phyloP scores from a whole-genome alignment of 2,329 filamentous ascomycete species.

The Epichloe bromicola region DNA sequence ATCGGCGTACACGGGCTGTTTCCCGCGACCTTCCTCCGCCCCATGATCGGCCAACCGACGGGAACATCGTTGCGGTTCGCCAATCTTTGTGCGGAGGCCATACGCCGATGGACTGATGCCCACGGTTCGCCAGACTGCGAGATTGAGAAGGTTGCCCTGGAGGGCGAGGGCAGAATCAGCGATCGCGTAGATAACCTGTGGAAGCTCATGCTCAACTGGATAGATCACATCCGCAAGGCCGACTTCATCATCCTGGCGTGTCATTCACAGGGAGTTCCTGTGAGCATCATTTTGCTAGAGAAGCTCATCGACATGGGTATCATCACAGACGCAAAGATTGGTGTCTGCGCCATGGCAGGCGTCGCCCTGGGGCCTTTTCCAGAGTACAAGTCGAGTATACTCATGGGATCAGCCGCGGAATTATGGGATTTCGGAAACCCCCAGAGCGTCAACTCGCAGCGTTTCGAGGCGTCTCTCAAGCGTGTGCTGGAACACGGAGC shows the following conservation, averaged over 20 bases:
- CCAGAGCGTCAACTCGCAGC: conserved; percentile 66
- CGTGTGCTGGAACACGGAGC: conserved; percentile 66
- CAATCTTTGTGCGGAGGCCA: conserved; percentile 70
- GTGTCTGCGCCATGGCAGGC: conserved; percentile 80
- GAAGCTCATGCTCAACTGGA: conserved; percentile 90
- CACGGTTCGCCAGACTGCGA: conserved; percentile 63
- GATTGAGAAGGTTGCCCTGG: conserved; percentile 86
- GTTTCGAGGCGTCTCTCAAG: conserved; percentile 65
- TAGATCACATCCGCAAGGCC: conserved; percentile 74
- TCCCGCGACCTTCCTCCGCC: conserved; percentile 68
- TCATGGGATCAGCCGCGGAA: conserved; percentile 85
- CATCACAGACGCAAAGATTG: conserved; percentile 62
- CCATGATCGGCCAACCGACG: conserved; percentile 85
- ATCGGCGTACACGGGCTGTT: conserved; percentile 95
- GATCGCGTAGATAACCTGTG: conserved; percentile 86
- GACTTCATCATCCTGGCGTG: conserved; percentile 89
- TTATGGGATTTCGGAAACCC: conserved; percentile 84
- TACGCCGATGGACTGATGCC: conserved; percentile 66
- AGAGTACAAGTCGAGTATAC: conserved; percentile 78
- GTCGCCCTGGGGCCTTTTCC: conserved; percentile 88
- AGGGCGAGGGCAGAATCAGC: conserved; percentile 84
- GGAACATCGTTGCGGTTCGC: conserved; percentile 92
- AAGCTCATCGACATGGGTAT: conserved; percentile 88
- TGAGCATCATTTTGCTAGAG: conserved; percentile 81
- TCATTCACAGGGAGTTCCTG: conserved; percentile 95